These are phyloP conservation scores for Macroventuria anomochaeta DNA, from an alignment of 2,329 filamentous ascomycete species.

Conservation along the genomic window DNA sequence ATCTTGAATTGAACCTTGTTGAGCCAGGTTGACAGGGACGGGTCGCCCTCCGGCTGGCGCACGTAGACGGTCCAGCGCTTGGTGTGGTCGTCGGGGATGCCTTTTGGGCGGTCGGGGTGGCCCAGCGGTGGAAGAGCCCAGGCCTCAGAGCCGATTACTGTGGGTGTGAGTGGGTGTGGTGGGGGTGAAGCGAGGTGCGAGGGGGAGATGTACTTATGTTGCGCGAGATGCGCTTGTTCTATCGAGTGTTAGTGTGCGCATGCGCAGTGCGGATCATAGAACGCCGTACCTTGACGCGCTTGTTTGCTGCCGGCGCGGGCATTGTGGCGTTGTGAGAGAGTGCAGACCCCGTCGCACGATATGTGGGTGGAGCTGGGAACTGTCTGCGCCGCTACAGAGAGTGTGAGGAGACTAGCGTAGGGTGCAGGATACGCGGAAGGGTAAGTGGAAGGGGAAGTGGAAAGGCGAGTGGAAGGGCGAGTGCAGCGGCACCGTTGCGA, in stretches of 20 bases:
- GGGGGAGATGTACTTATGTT: slow-evolving; percentile 43
- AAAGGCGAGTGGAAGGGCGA: too few species aligned
- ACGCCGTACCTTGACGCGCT: slow-evolving; percentile 56
- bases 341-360: too few species aligned
- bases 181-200: background rate
- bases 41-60: slow-evolving; percentile 82
- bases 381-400: too few species aligned
- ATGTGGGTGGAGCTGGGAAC: too few species aligned
- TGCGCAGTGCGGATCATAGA: background rate
- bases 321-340: slow-evolving; percentile 42
- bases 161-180: slow-evolving; percentile 31
- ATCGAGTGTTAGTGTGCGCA: slow-evolving; percentile 1
- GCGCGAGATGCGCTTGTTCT: slow-evolving; percentile 52
- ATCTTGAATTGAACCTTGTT: slow-evolving; percentile 98
- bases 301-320: slow-evolving; percentile 61
- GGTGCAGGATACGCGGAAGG: too few species aligned
- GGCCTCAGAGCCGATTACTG: slow-evolving; percentile 59
- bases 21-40: slow-evolving; percentile 91
- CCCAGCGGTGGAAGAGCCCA: slow-evolving; percentile 71
- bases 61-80: slow-evolving; percentile 97
- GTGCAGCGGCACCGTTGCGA: too few species aligned
- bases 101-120: slow-evolving; percentile 66
- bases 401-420: too few species aligned
- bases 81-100: slow-evolving; percentile 87
- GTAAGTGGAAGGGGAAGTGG: too few species aligned